These are phyloP conservation scores for Phytopythium cucurbitacearum DNA, from an alignment of 352 stramenopile species.

Conservation along the genomic window DNA sequence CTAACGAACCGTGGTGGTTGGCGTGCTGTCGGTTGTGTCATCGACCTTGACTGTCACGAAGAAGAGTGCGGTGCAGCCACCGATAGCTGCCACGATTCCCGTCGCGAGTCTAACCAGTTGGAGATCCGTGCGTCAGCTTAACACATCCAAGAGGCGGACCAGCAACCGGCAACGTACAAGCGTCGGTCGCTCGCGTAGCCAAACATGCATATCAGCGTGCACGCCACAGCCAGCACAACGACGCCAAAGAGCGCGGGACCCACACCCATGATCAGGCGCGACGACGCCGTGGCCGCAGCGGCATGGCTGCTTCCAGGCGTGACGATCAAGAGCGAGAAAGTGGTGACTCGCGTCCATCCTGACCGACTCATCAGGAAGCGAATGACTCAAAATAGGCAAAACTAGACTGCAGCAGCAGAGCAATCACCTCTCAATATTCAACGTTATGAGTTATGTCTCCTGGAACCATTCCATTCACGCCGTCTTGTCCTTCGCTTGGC, in stretches of 20 bases:
- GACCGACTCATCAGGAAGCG: too few species aligned
- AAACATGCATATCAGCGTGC: constrained; percentile 21
- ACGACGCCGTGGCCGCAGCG: not conserved
- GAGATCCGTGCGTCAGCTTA: not conserved
- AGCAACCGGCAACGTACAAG: constrained; percentile 3
- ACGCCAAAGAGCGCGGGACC: constrained; percentile 31
- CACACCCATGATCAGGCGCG: constrained; percentile 16
- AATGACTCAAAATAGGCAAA: too few species aligned
- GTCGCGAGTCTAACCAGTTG: constrained; percentile 16
- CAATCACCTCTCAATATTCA: not conserved
- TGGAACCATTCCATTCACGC: not conserved
- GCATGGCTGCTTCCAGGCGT: too few species aligned
- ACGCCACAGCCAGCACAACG: constrained; percentile 27
- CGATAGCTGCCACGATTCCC: constrained; percentile 16
- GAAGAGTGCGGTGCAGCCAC: constrained; percentile 24
- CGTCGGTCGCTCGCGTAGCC: constrained; percentile 17
- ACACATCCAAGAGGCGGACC: not conserved
- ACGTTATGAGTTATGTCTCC: too few species aligned
- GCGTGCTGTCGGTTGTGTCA: not conserved
- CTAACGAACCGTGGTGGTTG: constrained; percentile 4
- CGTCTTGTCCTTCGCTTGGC: constrained; percentile 11
- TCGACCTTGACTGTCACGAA: constrained; percentile 34
- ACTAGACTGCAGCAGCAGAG: not conserved
- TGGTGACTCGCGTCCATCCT: too few species aligned
- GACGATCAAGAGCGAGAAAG: too few species aligned